Base-by-base conservation (phyloP, 345 rosid genomes). In the Salix viminalis region DNA sequence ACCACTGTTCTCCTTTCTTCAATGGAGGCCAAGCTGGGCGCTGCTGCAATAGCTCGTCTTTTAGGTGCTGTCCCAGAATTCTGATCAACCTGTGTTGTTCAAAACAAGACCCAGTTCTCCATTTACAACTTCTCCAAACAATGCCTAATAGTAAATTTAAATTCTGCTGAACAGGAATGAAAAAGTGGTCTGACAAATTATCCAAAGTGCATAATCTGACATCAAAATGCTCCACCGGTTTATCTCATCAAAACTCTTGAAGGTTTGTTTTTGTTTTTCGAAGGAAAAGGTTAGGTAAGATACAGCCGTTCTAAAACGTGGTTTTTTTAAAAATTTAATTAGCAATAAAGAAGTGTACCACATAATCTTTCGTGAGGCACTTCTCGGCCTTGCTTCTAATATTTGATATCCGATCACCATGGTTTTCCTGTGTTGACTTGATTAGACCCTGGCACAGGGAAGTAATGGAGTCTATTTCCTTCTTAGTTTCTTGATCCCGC, bases 11-110 rank as follows among this genome's bases (percentile, higher is more conserved):
- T 88, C 97, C 91, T 82, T 76, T 87, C 89, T 77, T 92, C 97
- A 4, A 92, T 91, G 72, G 93, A 89, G 12, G 82, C 85, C 79
- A 88, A 70, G 87, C 91, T 89, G 2, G 98, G 97, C 67, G 90
- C 12, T 0, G 44, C 92, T n/a, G 32, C 13, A 65, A 89, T 86
- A 13, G 21, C 78, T 66, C 88, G 86, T 80, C 84, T 91, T 82
- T 87, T 84, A 16, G 93, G 94, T 21, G 83, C 84, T 71, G 87
- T 61, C 67, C 79, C 72, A 12, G 84, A 83, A 24, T 77, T 80
- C 72, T 87, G 80, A 80, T 91, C 97, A 68, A 91, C 89, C 97
- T 92, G 88, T 6, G 39, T 28, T 9, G 32, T 16, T 28, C 16
- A 65, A 21, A 41, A 28, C 28, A 62, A 62, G 67, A 62, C 67